Percentiles rank a stretch among this genome's conserved stretches.
phyloP scores from a whole-genome alignment of 2,329 filamentous ascomycete genomes.

The Neoscytalidium dimidiatum region DNA sequence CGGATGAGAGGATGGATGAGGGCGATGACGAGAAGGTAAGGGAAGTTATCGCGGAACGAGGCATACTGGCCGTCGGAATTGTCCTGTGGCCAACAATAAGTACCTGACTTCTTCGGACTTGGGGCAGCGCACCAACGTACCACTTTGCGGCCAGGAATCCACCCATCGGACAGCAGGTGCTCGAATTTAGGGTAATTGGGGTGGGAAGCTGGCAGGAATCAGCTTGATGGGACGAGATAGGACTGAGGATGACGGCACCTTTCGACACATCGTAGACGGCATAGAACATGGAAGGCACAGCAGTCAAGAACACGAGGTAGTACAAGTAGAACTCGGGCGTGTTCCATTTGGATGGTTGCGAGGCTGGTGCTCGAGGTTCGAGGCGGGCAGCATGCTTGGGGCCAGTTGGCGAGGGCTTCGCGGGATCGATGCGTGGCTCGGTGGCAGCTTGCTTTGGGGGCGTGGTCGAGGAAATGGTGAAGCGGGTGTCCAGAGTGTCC shows the following conservation, averaged over 20 bases:
- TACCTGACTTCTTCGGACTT: no score
- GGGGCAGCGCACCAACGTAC: no score
- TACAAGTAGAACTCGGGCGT: slow-evolving; percentile 87
- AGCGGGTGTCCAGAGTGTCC: slow-evolving; percentile 70
- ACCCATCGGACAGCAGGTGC: slow-evolving; percentile 72
- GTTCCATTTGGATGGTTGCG: slow-evolving; percentile 73
- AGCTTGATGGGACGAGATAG: not conserved
- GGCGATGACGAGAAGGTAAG: slow-evolving; percentile 74
- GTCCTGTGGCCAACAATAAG: slow-evolving; percentile 58
- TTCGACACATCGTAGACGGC: slow-evolving; percentile 82
- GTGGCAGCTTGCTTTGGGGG: slow-evolving; percentile 53
- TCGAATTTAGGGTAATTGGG: slow-evolving; percentile 78
- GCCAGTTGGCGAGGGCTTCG: slow-evolving; percentile 25
- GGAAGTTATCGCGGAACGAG: slow-evolving; percentile 82
- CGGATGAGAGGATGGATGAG: slow-evolving; percentile 78
- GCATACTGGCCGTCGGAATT: slow-evolving; percentile 86
- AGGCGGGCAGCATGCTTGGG: slow-evolving; percentile 41
- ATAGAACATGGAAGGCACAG: slow-evolving; percentile 87
- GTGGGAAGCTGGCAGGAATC: slow-evolving; percentile 64
- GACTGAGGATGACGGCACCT: slow-evolving; percentile 52
- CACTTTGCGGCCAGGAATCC: slow-evolving; percentile 90
- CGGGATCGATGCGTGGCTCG: slow-evolving; percentile 36
- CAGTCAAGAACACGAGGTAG: slow-evolving; percentile 64
- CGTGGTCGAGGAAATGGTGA: slow-evolving; percentile 69
- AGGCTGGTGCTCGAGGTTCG: not conserved